Base-by-base conservation (phyloP, 768 basidiomycete genomes). In the Mycena maculata region DNA sequence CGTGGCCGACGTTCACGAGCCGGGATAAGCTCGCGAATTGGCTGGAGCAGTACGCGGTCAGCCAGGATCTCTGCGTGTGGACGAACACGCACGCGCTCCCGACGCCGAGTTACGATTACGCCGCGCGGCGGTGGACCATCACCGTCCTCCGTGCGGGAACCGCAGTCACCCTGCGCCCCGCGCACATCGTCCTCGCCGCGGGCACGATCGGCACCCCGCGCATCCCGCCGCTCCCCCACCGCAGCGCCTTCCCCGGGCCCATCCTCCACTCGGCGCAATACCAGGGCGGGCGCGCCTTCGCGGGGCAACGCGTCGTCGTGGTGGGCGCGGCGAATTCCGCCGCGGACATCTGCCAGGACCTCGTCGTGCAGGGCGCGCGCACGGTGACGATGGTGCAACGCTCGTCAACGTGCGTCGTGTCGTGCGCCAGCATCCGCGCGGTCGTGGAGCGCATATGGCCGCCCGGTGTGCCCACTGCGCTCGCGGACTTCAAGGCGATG, bases 11-110 rank as follows among this genome's bases (percentile, higher is more conserved):
- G 16, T 85, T 73, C 67, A 81, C 81, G 4, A 78, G 83, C 16
- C 75, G 76, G 15, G 79, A 80, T 60, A 85, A 83, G 63, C 49
- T 84, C 6, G 84, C 82, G 0, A 74, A 81, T 66, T 84, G 82
- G 82, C 63, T 85, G 3, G 82, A 85, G 66, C 74, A 78, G 13
- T 85, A 85, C 63, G 80, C 76, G 0, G 52, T 71, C 9, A 73
- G 75, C 7, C 83, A 83, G 65, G 84, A 85, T 57, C 73, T 85
- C 12, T 71, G 76, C 12, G 75, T 85, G 7, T 86, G 84, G 84
- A 82, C 78, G 10, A 74, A 74, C 27, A 76, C 81, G 4, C 67
- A 66, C 9, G 65, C 77, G 6, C 57, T 78, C 4, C 77, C 80
- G 0, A 67, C 61, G 5, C 79, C 83, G 1, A 69, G 44, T 5